A percentile compares a stretch with the other conserved stretches of the same genome.
Conservation (phyloP, 2,329 filamentous ascomycete genomes). For the Pleurostoma richardsiae region DNA sequence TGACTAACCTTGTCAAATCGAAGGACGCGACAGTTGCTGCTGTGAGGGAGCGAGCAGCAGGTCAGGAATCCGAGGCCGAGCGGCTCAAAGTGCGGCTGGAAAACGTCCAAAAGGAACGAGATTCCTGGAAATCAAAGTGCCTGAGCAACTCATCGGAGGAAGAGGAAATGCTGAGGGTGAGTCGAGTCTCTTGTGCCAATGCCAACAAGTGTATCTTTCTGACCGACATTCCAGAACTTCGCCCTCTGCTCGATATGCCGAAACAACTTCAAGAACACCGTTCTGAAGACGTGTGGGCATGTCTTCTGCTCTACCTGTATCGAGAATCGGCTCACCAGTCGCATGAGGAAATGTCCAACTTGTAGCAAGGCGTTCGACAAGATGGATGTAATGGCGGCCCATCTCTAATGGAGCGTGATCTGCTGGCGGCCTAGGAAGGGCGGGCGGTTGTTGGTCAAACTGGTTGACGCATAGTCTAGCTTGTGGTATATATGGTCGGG, state of each 20-base stretch:
- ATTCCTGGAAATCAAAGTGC: slow-evolving; percentile 80
- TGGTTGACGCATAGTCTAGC: too few relatives aligned
- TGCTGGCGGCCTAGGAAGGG: too few relatives aligned
- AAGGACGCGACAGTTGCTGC: slow-evolving; percentile 62
- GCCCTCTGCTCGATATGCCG: slow-evolving; percentile 90
- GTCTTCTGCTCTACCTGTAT: slow-evolving; percentile 90
- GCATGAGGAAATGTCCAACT: slow-evolving; percentile 91
- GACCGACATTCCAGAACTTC: slow-evolving; percentile 50
- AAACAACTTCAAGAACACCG: slow-evolving; percentile 89
- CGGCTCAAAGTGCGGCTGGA: slow-evolving; percentile 73
- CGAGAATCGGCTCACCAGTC: slow-evolving; percentile 80
- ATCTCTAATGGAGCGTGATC: slow-evolving; percentile 25
- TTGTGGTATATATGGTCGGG: too few relatives aligned
- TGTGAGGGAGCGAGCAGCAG: slow-evolving; percentile 52
- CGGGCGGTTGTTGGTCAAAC: too few relatives aligned
- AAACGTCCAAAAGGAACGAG: slow-evolving; percentile 74
- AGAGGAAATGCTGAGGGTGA: slow-evolving; percentile 80
- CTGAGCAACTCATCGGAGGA: slow-evolving; percentile 76
- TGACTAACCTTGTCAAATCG: slow-evolving; percentile 67
- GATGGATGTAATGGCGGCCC: slow-evolving; percentile 78
- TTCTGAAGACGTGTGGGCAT: slow-evolving; percentile 90
- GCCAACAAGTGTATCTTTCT: slow-evolving; percentile 16
- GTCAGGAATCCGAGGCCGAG: slow-evolving; percentile 71
- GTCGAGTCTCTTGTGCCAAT: slow-evolving; percentile 26
- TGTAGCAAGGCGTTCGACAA: slow-evolving; percentile 90